A percentile compares a stretch with the other conserved stretches of the same genome.
phyloP scores from a whole-genome alignment of 805 yeast species.

The Yamadazyma scolyti region DNA sequence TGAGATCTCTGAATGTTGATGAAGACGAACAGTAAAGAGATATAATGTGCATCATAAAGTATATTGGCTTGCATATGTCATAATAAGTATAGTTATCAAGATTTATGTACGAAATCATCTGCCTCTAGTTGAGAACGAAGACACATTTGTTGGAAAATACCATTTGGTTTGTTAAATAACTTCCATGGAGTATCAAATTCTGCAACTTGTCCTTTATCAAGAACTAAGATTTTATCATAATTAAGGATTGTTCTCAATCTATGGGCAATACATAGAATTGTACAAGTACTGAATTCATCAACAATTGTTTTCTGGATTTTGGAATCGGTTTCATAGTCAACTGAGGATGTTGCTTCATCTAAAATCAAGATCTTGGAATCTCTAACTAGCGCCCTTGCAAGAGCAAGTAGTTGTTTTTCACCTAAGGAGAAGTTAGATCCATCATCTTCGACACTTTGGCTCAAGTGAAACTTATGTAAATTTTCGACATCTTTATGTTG shows the following conservation, averaged over 20 bases:
- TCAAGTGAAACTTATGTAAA: constrained; percentile 41
- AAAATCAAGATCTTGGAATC: constrained; percentile 72
- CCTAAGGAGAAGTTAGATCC: constrained; percentile 75
- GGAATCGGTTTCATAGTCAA: constrained; percentile 84
- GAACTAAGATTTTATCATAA: constrained; percentile 74
- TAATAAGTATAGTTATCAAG: too few relatives aligned
- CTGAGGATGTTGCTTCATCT: constrained; percentile 81
- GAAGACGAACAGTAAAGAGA: too few relatives aligned
- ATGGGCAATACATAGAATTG: constrained; percentile 86
- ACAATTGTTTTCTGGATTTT: constrained; percentile 71
- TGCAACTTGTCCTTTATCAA: constrained; percentile 73
- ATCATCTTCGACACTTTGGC: constrained; percentile 55
- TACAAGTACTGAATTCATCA: constrained; percentile 66
- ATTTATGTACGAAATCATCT: too few relatives aligned
- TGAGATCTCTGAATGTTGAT: too few relatives aligned
- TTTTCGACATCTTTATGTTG: constrained; percentile 22
- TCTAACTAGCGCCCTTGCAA: constrained; percentile 80
- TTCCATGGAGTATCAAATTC: constrained; percentile 77
- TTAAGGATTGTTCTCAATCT: constrained; percentile 70
- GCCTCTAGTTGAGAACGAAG: constrained; percentile 41
- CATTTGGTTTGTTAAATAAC: constrained; percentile 48
- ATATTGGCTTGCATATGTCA: too few relatives aligned
- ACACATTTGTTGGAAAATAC: constrained; percentile 72
- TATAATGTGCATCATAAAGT: too few relatives aligned
- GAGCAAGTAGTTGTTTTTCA: constrained; percentile 72